phyloP scores from a whole-genome alignment of 2,329 filamentous ascomycete genomes.

The Microcyclosporella mali region DNA sequence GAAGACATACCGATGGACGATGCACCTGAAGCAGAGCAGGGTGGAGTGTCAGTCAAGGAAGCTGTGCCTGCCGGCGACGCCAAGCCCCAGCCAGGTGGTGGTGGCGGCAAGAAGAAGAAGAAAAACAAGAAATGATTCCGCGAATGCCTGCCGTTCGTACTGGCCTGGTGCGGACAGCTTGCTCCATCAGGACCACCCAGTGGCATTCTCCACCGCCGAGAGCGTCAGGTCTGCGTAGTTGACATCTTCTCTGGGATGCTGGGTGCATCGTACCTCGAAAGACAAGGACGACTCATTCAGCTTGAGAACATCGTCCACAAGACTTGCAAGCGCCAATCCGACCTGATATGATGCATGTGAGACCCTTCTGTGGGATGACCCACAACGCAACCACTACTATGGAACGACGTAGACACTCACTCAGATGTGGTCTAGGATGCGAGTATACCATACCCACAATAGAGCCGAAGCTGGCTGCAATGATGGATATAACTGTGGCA shows the following conservation, averaged over 20 bases:
- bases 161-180: not conserved
- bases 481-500: too few relatives aligned
- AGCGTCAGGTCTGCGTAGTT: not conserved
- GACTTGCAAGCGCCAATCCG: too few relatives aligned
- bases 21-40: slow-evolving; percentile 22
- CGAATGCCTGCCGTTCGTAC: not conserved
- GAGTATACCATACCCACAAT: too few relatives aligned
- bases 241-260: not conserved
- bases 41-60: slow-evolving; percentile 12
- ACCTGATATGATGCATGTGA: too few relatives aligned
- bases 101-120: slow-evolving; percentile 45
- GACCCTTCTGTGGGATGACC: too few relatives aligned
- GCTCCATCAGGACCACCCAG: not conserved
- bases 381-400: too few relatives aligned
- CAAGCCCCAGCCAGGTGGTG: slow-evolving; percentile 22
- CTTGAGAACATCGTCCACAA: too few relatives aligned
- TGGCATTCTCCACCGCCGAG: not conserved
- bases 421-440: too few relatives aligned
- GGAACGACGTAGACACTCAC: too few relatives aligned
- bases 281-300: too few relatives aligned
- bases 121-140: slow-evolving; percentile 38
- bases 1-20: slow-evolving; percentile 32
- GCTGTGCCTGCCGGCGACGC: slow-evolving; percentile 10
- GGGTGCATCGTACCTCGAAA: too few relatives aligned
- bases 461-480: too few relatives aligned